Evolutionary conservation across 208 protist species (phyloP), one percentile per base, ranked within the genome.

Genomic region (Leishmania aethiopica): DNA sequence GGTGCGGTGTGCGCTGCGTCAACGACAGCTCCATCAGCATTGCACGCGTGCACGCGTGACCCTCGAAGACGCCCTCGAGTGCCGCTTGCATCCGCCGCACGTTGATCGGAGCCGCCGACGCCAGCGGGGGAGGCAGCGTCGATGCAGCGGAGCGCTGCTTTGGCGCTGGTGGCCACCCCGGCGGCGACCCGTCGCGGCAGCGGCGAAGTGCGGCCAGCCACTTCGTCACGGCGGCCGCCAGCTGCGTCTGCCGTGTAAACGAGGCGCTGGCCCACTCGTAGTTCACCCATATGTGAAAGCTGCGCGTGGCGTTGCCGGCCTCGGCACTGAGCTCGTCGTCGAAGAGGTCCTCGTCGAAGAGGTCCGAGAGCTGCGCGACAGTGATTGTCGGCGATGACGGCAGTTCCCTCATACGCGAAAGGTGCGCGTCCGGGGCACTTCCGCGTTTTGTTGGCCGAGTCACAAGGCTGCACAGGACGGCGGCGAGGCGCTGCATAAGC

Each of bases 181-280:
- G 57, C 11, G 28, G 28, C 32, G 55, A 13, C 51, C 15, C 80
- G 35, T 59, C 53, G 53, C 55, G 37, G 60, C 64, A 77, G 72
- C 1, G 35, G 35, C 71, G 64, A 28, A 90, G 77, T 6, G n/a
- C 53, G 3, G 35, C 51, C 73, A 85, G 25, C 87, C 89, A 92
- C 28, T 28, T 35, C 28, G 86, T 78, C 22, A 88, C 81, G 35
- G 75, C 28, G 5, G 7, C 42, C 1, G 90, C 89, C 37, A 94
- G 53, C 17, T 80, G 80, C 0, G 88, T 79, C 78, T 96, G 91
- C 35, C 89, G 92, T 11, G 66, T 74, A 78, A 94, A 94, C 1
- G 93, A 93, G 0, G 93, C 91, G 75, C 90, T 91, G 47, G 83
- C 75, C 91, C 93, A 96, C 53, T 91, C 88, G 28, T 92, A 87